phyloP scores from a whole-genome alignment of 257 asterid genomes.

The Nicotiana otophora region DNA sequence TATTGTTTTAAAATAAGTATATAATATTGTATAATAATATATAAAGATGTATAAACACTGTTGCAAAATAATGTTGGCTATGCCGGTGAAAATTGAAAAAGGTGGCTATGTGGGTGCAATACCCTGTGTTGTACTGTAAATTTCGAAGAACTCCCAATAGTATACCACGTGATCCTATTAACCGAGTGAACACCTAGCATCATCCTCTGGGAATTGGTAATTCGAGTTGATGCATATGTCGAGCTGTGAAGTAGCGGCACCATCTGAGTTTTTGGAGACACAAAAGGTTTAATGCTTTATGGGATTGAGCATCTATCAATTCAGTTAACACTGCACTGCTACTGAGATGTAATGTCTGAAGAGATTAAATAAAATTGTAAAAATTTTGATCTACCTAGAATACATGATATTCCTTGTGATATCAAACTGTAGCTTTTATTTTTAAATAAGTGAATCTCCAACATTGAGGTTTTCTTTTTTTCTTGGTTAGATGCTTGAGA shows the following conservation, averaged over 20 bases:
- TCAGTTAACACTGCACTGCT: background rate
- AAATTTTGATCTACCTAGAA: background rate
- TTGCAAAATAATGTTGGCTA: too few species aligned
- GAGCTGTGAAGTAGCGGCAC: background rate
- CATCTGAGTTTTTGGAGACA: background rate
- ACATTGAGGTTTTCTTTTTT: background rate
- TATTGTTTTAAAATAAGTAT: too few species aligned
- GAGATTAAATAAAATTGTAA: background rate
- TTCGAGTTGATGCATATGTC: background rate
- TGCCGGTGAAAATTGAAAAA: too few species aligned
- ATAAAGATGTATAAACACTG: too few species aligned
- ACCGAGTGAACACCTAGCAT: background rate
- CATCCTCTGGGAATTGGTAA: background rate
- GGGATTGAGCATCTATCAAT: background rate
- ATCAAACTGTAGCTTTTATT: background rate
- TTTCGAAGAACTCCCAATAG: too few species aligned
- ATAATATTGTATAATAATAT: too few species aligned
- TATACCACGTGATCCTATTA: background rate
- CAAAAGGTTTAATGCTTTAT: background rate
- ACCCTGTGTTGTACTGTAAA: too few species aligned
- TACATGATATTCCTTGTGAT: background rate
- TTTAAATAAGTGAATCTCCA: background rate
- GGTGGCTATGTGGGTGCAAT: too few species aligned
- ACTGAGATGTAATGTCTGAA: background rate
- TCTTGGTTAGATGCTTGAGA: background rate